Evolutionary conservation across 2,329 filamentous ascomycete species (phyloP), one percentile per base, ranked within the genome.

Genomic region (Fusarium hainanense): DNA sequence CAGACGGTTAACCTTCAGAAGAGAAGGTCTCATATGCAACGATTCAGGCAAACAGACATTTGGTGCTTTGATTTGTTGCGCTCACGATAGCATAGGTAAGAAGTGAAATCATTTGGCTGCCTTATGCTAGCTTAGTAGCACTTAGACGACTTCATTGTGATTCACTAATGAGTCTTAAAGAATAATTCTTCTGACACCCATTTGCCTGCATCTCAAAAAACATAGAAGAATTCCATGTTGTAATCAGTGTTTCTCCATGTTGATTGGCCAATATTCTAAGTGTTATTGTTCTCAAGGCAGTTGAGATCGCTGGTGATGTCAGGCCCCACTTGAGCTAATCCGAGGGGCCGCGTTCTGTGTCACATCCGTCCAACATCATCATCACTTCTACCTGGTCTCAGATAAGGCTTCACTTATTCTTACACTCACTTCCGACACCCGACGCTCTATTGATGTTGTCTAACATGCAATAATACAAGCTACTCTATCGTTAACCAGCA

Each of bases 261-360:
- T 68, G 63, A 70, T 68, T 68, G 54, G 63, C 7, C n/a, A 14
- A 18, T 49, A 7, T 54, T 40, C 18, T 10, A 44, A 46, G 51
- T 43, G 37, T 58, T 43, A 60, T 40, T 57, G 43, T 37, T n/a
- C 49, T 55, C 41, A 18, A 58, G 66, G 55, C 48, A 54, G 54
- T 20, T 27, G 20, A 32, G 50, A 30, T 37, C 25, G 69, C 30
- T 37, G 30, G 69, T 69, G 68, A 70, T 71, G 68, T 61, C 69
- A 69, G 52, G 68, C 52, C 34, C 68, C 68, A 71, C 68, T 27
- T 20, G 13, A 70, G 68, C 68, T 68, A 63, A 48, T 32, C 51
- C 44, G 34, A 55, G 52, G 43, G 44, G 48, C 54, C 25, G 63
- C 30, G 60, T 61, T 30, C 54, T 44, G 44, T 65, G 59, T 52